These are phyloP conservation scores for Emericellopsis atlantica DNA, from an alignment of 2,329 filamentous ascomycete genomes.

Conservation along the genomic window DNA sequence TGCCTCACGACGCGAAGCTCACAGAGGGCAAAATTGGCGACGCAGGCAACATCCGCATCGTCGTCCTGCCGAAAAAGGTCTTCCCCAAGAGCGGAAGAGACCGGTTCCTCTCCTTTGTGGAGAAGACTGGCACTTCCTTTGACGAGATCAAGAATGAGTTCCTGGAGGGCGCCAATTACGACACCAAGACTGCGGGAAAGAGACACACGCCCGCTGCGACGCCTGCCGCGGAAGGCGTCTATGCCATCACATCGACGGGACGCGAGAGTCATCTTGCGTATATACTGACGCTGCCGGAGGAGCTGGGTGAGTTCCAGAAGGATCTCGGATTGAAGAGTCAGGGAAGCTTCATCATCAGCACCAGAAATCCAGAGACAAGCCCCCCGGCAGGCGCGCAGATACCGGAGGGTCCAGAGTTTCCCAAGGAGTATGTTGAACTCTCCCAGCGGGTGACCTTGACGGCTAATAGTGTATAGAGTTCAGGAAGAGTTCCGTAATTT, in stretches of 20 bases:
- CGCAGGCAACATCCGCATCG: constrained; percentile 52
- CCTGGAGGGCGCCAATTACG: constrained; percentile 53
- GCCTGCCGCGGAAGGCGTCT: constrained; percentile 75
- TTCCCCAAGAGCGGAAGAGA: constrained; percentile 58
- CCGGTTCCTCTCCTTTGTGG: constrained; percentile 71
- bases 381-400: constrained; percentile 52
- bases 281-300: constrained; percentile 59
- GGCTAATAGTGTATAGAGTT: constrained; percentile 31
- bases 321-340: constrained; percentile 59
- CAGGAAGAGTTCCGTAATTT: constrained; percentile 58
- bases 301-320: constrained; percentile 59
- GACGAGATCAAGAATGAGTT: constrained; percentile 62
- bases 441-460: neutral
- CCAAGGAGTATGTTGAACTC: constrained; percentile 43
- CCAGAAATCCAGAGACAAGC: constrained; percentile 64
- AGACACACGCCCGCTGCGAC: constrained; percentile 57
- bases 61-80: constrained; percentile 75
- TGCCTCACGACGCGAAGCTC: constrained; percentile 52
- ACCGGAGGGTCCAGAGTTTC: constrained; percentile 54
- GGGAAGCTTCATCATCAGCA: constrained; percentile 67
- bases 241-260: constrained; percentile 59
- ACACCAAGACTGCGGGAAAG: constrained; percentile 62
- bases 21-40: constrained; percentile 34
- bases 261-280: constrained; percentile 54
- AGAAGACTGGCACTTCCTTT: constrained; percentile 56